These are phyloP conservation scores for Neurospora sp. DNA, from an alignment of 495 filamentous ascomycete genomes.

Conservation along the genomic window DNA sequence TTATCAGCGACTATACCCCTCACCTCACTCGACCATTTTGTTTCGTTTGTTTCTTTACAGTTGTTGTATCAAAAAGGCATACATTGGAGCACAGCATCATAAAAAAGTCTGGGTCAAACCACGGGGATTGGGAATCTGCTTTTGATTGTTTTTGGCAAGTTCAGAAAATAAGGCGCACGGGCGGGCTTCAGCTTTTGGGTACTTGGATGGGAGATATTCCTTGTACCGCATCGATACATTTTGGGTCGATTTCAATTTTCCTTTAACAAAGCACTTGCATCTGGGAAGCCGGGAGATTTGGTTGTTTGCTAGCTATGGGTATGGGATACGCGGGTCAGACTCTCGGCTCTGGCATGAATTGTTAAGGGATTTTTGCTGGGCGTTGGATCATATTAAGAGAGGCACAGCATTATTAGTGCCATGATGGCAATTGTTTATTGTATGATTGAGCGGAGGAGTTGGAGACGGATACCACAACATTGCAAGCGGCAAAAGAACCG, in stretches of 20 bases:
- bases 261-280: background rate
- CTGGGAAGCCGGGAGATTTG: background rate
- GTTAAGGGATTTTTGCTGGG: background rate
- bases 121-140: background rate
- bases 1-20: conserved; percentile 23
- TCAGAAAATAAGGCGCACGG: background rate
- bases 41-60: conserved; percentile 27
- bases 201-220: background rate
- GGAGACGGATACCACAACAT: background rate
- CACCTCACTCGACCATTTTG: conserved; percentile 21
- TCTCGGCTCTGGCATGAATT: background rate
- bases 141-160: background rate
- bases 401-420: background rate
- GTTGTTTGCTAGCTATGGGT: background rate
- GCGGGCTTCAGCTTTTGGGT: background rate
- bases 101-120: conserved; percentile 26
- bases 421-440: background rate
- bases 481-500: background rate
- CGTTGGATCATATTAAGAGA: background rate
- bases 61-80: conserved; percentile 43
- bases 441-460: background rate
- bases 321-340: background rate
- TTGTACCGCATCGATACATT: background rate
- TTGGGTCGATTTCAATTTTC: background rate
- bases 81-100: conserved; percentile 44